Base-by-base conservation (phyloP, 768 basidiomycete species). In the Pleurotus platypus region DNA sequence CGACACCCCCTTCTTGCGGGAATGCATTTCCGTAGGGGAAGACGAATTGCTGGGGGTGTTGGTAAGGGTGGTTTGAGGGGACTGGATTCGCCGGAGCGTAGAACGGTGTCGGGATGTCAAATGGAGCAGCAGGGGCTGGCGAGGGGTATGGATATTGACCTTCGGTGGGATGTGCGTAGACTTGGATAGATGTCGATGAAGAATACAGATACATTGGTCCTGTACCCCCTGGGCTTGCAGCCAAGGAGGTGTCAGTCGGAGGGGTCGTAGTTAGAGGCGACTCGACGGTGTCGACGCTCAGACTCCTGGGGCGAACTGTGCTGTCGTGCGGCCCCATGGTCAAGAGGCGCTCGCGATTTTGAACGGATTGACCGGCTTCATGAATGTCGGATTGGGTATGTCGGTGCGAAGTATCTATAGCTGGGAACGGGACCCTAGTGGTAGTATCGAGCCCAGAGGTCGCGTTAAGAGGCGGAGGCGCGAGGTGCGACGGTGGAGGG, bases 371-470 rank as follows among this genome's bases (percentile, higher is more conserved):
- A 8, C 51, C 40, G 37, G 38, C 38, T 5, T 58, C 43, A n/a
- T 58, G 40, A n/a, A 30, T 37, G n/a, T 43, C 39, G 18, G 53
- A 39, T 37, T 59, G 55, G 12, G 53, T 24, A 37, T 38, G 49
- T 35, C 46, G 30, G 40, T 43, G 46, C 15, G 42, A 54, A 47
- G 24, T 43, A 8, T 45, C 58, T 48, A 46, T 56, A 27, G 46
- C 58, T 45, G 63, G 67, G 58, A 62, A 64, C 8, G 61, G 61
- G 38, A 61, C 56, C 38, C 30, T 35, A 35, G 30, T 35, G 30
- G 30, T 11, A 35, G 30, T 35, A 35, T 35, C 30, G 30, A 4
- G 30, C 30, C 30, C 7, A 35, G 30, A 9, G 30, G 8, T 11
- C 11, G 30, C 30, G 11, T 35, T 35, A 35, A 2, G 39, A 57